phyloP scores from a whole-genome alignment of 345 rosid species.

The Ceriops tagal region DNA sequence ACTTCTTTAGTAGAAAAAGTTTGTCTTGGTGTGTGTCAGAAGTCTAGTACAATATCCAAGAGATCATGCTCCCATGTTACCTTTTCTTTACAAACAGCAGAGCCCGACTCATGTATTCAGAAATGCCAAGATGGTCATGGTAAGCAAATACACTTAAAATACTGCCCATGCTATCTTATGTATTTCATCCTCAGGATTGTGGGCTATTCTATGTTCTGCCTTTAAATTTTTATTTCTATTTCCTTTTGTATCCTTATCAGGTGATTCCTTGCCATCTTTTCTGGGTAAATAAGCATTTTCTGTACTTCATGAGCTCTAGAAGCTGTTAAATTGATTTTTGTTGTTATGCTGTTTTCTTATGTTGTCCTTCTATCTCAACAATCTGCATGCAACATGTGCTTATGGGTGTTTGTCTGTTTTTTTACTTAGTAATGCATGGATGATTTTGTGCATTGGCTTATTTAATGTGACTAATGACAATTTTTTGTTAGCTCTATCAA shows the following conservation, averaged over 20 bases:
- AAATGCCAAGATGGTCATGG: slow-evolving; percentile 35
- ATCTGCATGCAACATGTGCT: neutral
- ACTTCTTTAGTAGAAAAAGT: slow-evolving; percentile 44
- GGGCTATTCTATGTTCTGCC: neutral
- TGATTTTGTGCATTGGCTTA: slow-evolving; percentile 1
- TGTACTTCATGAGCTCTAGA: neutral
- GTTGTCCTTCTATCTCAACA: neutral
- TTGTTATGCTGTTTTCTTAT: neutral
- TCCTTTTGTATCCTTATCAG: neutral
- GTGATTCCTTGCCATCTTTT: neutral
- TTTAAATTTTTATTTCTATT: neutral
- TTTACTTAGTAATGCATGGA: neutral
- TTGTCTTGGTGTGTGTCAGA: slow-evolving; percentile 49
- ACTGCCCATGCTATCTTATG: neutral
- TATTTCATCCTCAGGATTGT: neutral
- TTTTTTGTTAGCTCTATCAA: slow-evolving; percentile 22
- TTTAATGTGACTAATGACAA: slow-evolving; percentile 7
- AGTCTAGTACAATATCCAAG: slow-evolving; percentile 52
- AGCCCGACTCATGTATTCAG: slow-evolving; percentile 23
- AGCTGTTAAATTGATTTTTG: neutral
- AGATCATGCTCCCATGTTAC: slow-evolving; percentile 35
- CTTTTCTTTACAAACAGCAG: slow-evolving; percentile 32
- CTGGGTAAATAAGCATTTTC: neutral
- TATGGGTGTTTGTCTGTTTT: neutral
- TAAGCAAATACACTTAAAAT: slow-evolving; percentile 18